Evolutionary conservation across 129 eudicot species (phyloP), one percentile per base, ranked within the genome.

Genomic region (Oenanthe sinensis): DNA sequence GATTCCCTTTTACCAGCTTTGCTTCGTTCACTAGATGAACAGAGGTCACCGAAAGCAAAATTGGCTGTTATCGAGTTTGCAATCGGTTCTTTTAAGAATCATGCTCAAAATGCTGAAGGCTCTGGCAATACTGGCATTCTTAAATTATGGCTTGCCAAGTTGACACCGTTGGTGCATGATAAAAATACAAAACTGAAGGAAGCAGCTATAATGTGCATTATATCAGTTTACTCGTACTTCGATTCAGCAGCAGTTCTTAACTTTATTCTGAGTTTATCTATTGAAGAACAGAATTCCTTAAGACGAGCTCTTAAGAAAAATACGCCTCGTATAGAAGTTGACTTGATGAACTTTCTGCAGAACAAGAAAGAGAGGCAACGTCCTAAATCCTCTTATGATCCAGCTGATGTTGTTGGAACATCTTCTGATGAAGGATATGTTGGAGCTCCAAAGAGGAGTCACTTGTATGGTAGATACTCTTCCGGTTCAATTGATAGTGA

Each of bases 271-370:
- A 90, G 96, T 84, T 86, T 95, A 87, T 91, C 98, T n/a, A 88
- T 95, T 83, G 96, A 95, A 84, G 98, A 90, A 54, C 97, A 95
- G 63, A 95, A 95, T 86, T 90, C 96, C 45, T 83, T 95, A 82
- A 90, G 98, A 80, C 87, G 98, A 71, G 96, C 97, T 22, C 93
- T 95, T 45, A 95, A 95, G 80, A 97, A 92, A 83, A 89, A 88
- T 68, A 95, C 98, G 7, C 98, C 98, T 77, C 97, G 98, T 69
- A 95, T 95, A 55, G 98, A 95, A 85, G 98, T 95, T 14, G 98
- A 95, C 71, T 88, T 95, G 79, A 95, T 95, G 98, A 95, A 90
- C 82, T 95, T 84, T 85, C 78, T 95, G 85, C 98, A 95, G 75
- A 91, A 86, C 88, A 95, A 92, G 87, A 95, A 88, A 85, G 98